These are phyloP conservation scores for Neostapfia colusana DNA, from an alignment of 176 grass and related monocot species.

Conservation along the genomic window DNA sequence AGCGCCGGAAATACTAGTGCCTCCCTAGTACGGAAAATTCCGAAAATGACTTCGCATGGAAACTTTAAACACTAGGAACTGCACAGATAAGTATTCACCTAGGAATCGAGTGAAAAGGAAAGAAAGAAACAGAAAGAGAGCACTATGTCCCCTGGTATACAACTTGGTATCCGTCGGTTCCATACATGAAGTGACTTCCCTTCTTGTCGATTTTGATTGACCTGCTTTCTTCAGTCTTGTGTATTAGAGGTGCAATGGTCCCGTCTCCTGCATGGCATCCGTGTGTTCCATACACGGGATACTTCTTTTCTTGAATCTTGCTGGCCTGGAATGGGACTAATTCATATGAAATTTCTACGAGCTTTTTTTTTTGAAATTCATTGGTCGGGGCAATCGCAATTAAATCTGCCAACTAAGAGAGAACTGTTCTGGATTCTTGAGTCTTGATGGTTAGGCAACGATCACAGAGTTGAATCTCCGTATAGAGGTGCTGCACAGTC, in stretches of 20 bases:
- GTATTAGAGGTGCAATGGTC: neutral
- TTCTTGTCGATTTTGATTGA: neutral
- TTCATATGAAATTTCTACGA: neutral
- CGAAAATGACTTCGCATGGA: constrained; percentile 15
- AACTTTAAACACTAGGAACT: no score
- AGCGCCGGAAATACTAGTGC: neutral
- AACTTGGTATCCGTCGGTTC: neutral
- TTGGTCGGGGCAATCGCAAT: neutral
- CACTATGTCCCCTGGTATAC: neutral
- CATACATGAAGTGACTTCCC: neutral
- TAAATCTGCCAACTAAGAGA: no score
- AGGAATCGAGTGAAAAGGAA: neutral
- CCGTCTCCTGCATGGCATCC: no score
- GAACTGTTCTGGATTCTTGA: no score
- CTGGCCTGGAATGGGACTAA: neutral
- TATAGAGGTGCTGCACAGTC: neutral
- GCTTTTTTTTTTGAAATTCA: neutral
- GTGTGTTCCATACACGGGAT: no score
- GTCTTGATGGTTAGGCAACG: no score
- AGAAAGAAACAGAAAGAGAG: neutral
- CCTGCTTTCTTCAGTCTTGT: neutral
- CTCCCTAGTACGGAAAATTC: neutral
- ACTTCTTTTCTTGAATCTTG: neutral
- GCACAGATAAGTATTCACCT: neutral
- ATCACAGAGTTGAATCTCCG: no score